Conservation (phyloP, 305 asterid species). For the Fraxinus sp. region DNA sequence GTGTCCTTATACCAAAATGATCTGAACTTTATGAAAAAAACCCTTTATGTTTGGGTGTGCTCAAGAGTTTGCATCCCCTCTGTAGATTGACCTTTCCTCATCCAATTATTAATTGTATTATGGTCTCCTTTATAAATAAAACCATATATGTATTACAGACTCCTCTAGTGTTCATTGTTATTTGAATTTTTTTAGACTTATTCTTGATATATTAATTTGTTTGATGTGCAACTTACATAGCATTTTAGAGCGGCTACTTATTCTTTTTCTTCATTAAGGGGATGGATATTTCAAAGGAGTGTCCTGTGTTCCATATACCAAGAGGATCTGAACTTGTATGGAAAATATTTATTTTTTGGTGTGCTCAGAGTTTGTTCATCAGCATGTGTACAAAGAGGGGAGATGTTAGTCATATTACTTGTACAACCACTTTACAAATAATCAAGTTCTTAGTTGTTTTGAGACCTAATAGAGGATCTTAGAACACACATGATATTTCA, state of each 20-base stretch:
- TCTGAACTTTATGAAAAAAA: background rate
- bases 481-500: background rate
- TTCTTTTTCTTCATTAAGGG: background rate
- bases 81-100: background rate
- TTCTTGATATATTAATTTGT: background rate
- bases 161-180: background rate
- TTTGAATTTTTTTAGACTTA: background rate
- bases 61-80: background rate
- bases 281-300: background rate
- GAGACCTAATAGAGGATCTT: background rate
- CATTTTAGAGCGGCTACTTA: background rate
- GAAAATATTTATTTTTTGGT: background rate
- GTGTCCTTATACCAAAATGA: background rate
- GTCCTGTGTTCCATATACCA: background rate
- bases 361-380: background rate
- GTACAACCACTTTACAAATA: background rate
- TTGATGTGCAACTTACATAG: background rate
- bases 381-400: background rate
- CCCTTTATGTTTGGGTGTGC: background rate
- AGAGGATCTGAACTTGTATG: background rate
- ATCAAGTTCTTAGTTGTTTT: background rate
- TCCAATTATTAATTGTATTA: background rate
- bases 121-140: background rate
- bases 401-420: background rate
- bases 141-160: background rate